These are phyloP conservation scores for Geotrichum phurueaensis DNA, from an alignment of 1,139 yeast genomes.

Conservation along the genomic window DNA sequence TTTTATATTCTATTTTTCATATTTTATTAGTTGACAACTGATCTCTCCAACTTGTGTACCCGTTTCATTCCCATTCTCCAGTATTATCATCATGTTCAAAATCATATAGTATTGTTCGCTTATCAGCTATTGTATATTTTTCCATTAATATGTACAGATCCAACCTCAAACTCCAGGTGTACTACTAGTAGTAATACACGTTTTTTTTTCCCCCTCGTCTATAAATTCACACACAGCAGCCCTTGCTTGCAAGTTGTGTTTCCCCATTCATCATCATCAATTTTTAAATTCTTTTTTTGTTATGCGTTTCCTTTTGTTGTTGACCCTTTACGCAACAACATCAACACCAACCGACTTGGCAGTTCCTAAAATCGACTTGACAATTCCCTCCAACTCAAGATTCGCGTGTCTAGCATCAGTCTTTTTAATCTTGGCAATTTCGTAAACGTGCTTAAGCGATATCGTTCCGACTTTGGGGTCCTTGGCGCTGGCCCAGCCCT, in stretches of 20 bases:
- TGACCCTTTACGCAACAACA: constrained; percentile 55
- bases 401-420: constrained; percentile 75
- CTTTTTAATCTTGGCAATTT: constrained; percentile 89
- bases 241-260: not conserved
- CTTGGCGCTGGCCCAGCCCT: constrained; percentile 63
- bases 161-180: not conserved
- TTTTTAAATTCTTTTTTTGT: no score
- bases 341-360: constrained; percentile 84
- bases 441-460: constrained; percentile 84
- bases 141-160: not conserved
- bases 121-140: not conserved
- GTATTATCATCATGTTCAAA: not conserved
- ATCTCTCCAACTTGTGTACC: not conserved
- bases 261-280: not conserved
- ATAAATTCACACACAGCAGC: not conserved
- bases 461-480: constrained; percentile 62
- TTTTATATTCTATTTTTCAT: not conserved
- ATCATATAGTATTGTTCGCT: not conserved
- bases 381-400: constrained; percentile 66
- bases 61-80: not conserved
- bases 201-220: not conserved
- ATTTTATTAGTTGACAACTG: no score
- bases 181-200: not conserved
- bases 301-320: not conserved
- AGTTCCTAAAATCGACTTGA: constrained; percentile 77